phyloP scores from a whole-genome alignment of 2,329 filamentous ascomycete genomes.

The Penicillium sp. region DNA sequence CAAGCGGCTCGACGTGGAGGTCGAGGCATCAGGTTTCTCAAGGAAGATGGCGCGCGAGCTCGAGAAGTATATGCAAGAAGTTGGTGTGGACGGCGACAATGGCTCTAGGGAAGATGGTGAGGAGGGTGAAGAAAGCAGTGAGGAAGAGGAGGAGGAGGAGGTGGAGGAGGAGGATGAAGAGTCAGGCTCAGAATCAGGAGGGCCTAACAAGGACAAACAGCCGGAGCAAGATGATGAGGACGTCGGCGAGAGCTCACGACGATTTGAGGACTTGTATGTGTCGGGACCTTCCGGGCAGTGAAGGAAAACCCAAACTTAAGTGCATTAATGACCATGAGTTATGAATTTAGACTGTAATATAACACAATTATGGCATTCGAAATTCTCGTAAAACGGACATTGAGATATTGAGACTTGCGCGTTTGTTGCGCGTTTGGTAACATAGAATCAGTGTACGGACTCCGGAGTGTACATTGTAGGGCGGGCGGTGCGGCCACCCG shows the following conservation, averaged over 20 bases:
- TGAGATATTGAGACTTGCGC: not conserved
- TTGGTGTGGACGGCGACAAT: conserved; percentile 59
- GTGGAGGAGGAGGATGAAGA: conserved; percentile 29
- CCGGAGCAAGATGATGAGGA: conserved; percentile 24
- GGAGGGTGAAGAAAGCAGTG: conserved; percentile 40
- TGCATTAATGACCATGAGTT: conserved; percentile 27
- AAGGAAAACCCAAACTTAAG: conserved; percentile 1
- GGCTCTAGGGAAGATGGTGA: conserved; percentile 33
- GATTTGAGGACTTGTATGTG: conserved; percentile 33
- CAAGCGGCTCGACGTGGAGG: conserved; percentile 77
- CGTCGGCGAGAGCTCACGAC: conserved; percentile 29
- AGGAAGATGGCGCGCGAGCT: conserved; percentile 96
- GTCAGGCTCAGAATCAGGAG: conserved; percentile 24
- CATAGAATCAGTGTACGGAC: not conserved
- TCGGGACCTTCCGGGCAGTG: conserved; percentile 24
- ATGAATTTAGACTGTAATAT: conserved; percentile 29
- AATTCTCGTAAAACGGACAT: not conserved
- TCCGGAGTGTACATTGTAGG: conserved; percentile 18
- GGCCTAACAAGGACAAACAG: conserved; percentile 23
- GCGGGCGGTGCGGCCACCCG: conserved; percentile 35
- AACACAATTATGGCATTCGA: not conserved
- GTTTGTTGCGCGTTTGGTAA: not conserved
- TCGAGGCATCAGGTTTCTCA: conserved; percentile 91
- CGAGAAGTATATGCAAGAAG: conserved; percentile 81
- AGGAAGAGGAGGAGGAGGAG: conserved; percentile 40